Percentiles rank a stretch among this genome's conserved stretches.
phyloP scores from a whole-genome alignment of 2,329 filamentous ascomycete genomes.

The Hypomyces rosellus region DNA sequence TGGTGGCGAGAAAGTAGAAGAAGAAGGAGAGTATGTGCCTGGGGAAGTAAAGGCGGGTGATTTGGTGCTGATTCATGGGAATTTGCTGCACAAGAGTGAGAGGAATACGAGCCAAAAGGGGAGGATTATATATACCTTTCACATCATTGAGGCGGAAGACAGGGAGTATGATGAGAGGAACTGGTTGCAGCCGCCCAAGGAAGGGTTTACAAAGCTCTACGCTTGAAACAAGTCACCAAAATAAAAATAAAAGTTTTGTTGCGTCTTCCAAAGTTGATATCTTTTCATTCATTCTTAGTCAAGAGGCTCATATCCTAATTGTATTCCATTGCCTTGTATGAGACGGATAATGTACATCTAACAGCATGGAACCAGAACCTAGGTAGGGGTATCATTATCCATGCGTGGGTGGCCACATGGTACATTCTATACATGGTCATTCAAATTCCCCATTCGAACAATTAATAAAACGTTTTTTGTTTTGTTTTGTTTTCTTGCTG shows the following conservation, averaged over 20 bases:
- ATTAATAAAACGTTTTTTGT: not conserved
- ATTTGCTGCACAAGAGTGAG: slow-evolving; percentile 93
- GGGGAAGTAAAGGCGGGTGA: slow-evolving; percentile 88
- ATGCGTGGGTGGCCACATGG: slow-evolving; percentile 4
- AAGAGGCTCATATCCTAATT: not conserved
- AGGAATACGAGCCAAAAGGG: slow-evolving; percentile 81
- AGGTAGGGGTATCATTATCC: slow-evolving; percentile 16
- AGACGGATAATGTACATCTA: too few species aligned
- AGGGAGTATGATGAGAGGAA: slow-evolving; percentile 77
- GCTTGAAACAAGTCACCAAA: slow-evolving; percentile 16
- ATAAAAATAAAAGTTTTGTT: not conserved
- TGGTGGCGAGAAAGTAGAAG: slow-evolving; percentile 36
- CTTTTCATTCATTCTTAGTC: not conserved
- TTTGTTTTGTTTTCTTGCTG: not conserved
- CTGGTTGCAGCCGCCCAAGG: slow-evolving; percentile 81
- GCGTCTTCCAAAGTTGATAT: too few species aligned
- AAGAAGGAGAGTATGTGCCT: slow-evolving; percentile 57
- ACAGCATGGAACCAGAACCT: not conserved
- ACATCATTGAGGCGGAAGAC: slow-evolving; percentile 79
- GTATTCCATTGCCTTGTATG: too few species aligned
- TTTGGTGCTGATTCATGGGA: slow-evolving; percentile 90
- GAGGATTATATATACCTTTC: slow-evolving; percentile 94
- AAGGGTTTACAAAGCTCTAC: slow-evolving; percentile 69
- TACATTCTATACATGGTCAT: slow-evolving; percentile 18
- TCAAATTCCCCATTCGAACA: not conserved